Conservation (phyloP, 768 basidiomycete species). For the Lactarius akahatsu region DNA sequence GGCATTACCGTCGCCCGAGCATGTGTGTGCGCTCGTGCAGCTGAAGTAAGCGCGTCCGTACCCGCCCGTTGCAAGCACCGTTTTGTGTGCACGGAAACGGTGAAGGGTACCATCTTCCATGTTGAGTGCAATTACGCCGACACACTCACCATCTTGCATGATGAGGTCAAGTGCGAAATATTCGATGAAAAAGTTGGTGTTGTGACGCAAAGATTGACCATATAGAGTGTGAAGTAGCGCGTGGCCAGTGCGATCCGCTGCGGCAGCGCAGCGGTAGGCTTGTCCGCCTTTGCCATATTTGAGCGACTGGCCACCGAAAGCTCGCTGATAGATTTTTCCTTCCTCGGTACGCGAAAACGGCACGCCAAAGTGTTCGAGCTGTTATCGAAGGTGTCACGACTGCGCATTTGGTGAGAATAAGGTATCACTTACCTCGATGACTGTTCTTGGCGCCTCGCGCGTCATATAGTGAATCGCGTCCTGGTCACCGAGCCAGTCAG, state of each 20-base stretch:
- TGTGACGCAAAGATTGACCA: slow-evolving; percentile 96
- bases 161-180: slow-evolving; percentile 99
- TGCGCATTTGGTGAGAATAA: background rate
- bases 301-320: slow-evolving; percentile 97
- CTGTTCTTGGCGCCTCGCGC: slow-evolving; percentile 90
- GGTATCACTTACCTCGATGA: slow-evolving; percentile 68
- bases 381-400: slow-evolving; percentile 15
- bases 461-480: slow-evolving; percentile 99
- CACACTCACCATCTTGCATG: slow-evolving; percentile 98
- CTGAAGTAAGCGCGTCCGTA: slow-evolving; percentile 98
- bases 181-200: slow-evolving; percentile 99
- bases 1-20: slow-evolving; percentile 97
- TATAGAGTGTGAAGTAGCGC: slow-evolving; percentile 98
- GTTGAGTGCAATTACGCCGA: slow-evolving; percentile 98
- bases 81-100: slow-evolving; percentile 97
- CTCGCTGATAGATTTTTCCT: slow-evolving; percentile 99
- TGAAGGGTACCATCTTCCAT: slow-evolving; percentile 99
- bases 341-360: slow-evolving; percentile 98
- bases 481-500: slow-evolving; percentile 99
- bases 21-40: slow-evolving; percentile 98
- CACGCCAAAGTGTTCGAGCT: slow-evolving; percentile 98
- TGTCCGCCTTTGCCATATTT: slow-evolving; percentile 98
- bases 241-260: slow-evolving; percentile 98
- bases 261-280: slow-evolving; percentile 97
- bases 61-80: slow-evolving; percentile 96